A percentile compares a stretch with the other conserved stretches of the same genome.
These are phyloP conservation scores for Collariella sp. DNA, from an alignment of 495 filamentous ascomycete genomes.

Conservation along the genomic window DNA sequence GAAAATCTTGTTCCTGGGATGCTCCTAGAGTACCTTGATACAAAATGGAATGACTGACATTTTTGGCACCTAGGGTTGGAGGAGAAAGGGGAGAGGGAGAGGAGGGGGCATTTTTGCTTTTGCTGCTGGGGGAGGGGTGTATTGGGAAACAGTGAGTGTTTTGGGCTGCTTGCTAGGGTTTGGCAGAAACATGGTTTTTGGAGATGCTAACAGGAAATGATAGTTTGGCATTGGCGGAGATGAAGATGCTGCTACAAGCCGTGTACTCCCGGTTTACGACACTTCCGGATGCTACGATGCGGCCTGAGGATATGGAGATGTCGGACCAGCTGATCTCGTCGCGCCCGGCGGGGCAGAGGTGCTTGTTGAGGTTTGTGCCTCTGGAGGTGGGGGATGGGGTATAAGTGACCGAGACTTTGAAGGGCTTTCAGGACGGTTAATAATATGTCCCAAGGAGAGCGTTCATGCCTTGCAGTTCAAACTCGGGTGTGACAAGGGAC, in stretches of 20 bases:
- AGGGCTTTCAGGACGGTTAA: too few relatives aligned
- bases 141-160: slow-evolving; percentile 47
- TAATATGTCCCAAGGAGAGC: too few relatives aligned
- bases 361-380: slow-evolving; percentile 37
- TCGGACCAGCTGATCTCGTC: slow-evolving; percentile 55
- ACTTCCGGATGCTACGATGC: slow-evolving; percentile 44
- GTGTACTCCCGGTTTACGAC: slow-evolving; percentile 52
- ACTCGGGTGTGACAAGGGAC: too few relatives aligned
- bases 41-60: too few relatives aligned
- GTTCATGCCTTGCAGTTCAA: too few relatives aligned
- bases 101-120: slow-evolving; percentile 45
- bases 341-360: slow-evolving; percentile 47
- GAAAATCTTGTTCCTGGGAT: too few relatives aligned
- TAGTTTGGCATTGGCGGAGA: slow-evolving; percentile 57
- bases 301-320: slow-evolving; percentile 44
- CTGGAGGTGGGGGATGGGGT: neutral
- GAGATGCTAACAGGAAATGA: slow-evolving; percentile 15
- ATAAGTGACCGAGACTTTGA: neutral
- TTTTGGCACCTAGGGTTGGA: too few relatives aligned
- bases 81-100: slow-evolving; percentile 40
- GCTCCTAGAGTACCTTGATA: too few relatives aligned
- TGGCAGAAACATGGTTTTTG: neutral
- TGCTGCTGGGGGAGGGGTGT: slow-evolving; percentile 50
- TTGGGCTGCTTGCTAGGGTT: neutral
- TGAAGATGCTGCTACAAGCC: slow-evolving; percentile 51